Base-by-base conservation (phyloP, 441 rosid species). In the Erodium texanum region DNA sequence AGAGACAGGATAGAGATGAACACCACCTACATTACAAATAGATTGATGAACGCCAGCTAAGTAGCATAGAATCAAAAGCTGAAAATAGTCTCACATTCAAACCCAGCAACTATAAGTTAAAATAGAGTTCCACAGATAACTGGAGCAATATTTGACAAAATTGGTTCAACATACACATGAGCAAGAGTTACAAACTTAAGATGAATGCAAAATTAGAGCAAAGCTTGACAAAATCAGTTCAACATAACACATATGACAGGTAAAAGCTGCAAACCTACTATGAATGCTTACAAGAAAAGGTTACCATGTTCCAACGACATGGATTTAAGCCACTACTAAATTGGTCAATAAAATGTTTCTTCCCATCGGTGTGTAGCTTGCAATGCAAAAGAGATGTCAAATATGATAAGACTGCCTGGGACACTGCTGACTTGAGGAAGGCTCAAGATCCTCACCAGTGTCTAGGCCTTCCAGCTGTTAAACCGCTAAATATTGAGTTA, bases 1-100 rank as follows among this genome's bases (percentile, higher is more conserved):
- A 20, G 96, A 76, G 45, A 95, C 86, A 14, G 96, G 91, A 79
- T 84, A 95, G 38, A 95, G 98, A 72, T 85, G 89, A 73, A 88
- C 87, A 62, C 90, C 99, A 66, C 98, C 98, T 90, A 84, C 76
- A 77, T 23, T 24, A 14, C 32, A 36, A 80, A 62, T 50, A 58
- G 12, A 7, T 14, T 58, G 10, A 65, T 43, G 68, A 62, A 48
- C 62, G 61, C 29, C 65, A 65, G 16, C 50, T 22, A 63, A 18
- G 54, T 70, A 59, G 14, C 19, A 27, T 20, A 16, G 9, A 38
- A 27, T 70, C 10, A 23, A 65, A 18, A 27, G 50, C 24, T 52
- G 19, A 64, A 59, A 45, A 69, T 50, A 15, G 56, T 64, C 18
- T n/a, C n/a, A n/a, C 7, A 48, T 48, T 48, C 56, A 48, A n/a